A percentile compares a stretch with the other conserved stretches of the same genome.
These are phyloP conservation scores for Dendrobium catenatum DNA, from an alignment of 106 monocot genomes.

Conservation along the genomic window DNA sequence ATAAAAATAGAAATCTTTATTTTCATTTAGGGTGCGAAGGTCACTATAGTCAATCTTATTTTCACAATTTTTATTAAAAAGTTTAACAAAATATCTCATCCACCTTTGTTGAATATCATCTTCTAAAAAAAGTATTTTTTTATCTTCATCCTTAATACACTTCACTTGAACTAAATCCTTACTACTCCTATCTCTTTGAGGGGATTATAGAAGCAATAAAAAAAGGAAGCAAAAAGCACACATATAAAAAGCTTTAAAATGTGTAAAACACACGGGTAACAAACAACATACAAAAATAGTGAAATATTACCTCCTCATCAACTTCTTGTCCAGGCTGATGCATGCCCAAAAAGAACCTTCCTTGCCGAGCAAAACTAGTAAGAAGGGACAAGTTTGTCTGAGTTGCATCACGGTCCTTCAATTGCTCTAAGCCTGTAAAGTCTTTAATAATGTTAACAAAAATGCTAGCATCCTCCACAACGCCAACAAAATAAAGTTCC, in stretches of 20 bases:
- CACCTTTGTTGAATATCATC: too few relatives aligned
- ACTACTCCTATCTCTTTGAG: too few relatives aligned
- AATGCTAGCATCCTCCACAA: conserved; percentile 78
- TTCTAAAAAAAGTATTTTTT: too few relatives aligned
- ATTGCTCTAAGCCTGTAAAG: conserved; percentile 61
- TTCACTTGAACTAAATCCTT: too few relatives aligned
- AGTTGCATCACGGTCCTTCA: conserved; percentile 85
- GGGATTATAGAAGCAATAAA: too few relatives aligned
- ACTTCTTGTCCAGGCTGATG: conserved; percentile 61
- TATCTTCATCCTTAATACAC: too few relatives aligned
- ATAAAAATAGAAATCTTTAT: too few relatives aligned
- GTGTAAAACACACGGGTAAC: background rate
- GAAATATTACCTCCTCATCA: conserved; percentile 26
- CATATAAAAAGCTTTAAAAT: background rate
- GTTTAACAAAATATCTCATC: too few relatives aligned
- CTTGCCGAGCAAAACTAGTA: conserved; percentile 82
- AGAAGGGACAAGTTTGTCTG: conserved; percentile 95
- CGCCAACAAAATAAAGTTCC: conserved; percentile 95
- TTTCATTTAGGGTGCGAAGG: too few relatives aligned
- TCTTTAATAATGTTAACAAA: conserved; percentile 90
- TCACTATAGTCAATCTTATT: too few relatives aligned
- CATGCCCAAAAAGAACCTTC: conserved; percentile 69
- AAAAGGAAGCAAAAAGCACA: background rate
- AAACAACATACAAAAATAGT: background rate
- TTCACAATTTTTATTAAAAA: too few relatives aligned